Evolutionary conservation across 306 rosid species (phyloP), one percentile per base, ranked within the genome.

Genomic region (Lotus japonicus): DNA sequence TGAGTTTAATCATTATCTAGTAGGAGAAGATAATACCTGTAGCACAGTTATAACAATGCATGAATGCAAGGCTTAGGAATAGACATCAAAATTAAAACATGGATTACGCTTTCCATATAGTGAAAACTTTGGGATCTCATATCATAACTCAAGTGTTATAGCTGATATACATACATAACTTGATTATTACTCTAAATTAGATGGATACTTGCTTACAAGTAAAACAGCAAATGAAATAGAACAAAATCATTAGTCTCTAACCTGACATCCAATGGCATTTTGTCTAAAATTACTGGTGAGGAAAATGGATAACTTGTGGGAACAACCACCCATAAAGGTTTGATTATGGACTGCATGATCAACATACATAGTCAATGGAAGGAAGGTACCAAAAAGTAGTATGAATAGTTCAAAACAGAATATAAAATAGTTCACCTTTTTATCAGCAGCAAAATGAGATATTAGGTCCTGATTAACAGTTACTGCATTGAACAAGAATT

Each of bases 301-400:
- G 41, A 53, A 13, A 5, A 23, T 23, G 87, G 84, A 80, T 80
- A 83, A 41, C 53, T 73, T 58, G 60, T 1, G 9, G 87, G 87
- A 73, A 83, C 67, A 59, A 73, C 72, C 70, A 83, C 59, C 42
- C 39, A 9, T 64, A 83, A 44, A 0, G 82, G 78, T 61, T 80
- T 44, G 71, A 72, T 76, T 23, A 60, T 9, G 54, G 78, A 52
- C 84, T 80, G 73, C 80, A 79, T 53, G 51, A 63, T 33, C 38
- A 60, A 28, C 31, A 52, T 42, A 52, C 6, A 26, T 15, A 41
- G 66, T 72, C 54, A 64, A 36, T 61, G 10, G 46, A 35, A 58
- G 21, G 28, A 58, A 41, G 18, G 17, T 5, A 9, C 52, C 13
- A 58, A 17, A 39, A 68, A 14, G 43, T 45, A 28, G 42, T 41